Evolutionary conservation across 768 basidiomycete species (phyloP), one percentile per base, ranked within the genome.

Genomic region (Xerocomellus intermedius): DNA sequence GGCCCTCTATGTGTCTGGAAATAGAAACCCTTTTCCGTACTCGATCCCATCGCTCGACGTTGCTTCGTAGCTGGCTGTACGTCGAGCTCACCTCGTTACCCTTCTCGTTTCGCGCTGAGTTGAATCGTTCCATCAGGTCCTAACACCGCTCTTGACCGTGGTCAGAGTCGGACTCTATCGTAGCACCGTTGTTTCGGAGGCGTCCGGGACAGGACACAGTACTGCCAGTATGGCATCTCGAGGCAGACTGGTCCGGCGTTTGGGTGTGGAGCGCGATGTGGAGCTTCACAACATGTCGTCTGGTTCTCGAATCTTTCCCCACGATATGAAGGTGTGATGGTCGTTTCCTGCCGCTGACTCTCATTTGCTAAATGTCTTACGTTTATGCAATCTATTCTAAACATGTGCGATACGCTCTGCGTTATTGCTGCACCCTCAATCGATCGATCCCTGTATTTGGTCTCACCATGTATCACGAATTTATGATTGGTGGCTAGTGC

Each of bases 121-220:
- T 17, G 8, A 30, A 12, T 13, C 16, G 4, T 46, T 22, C n/a
- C 10, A n/a, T 24, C 43, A 60, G 59, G 53, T 61, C 32, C 22
- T 61, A 1, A 62, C 60, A n/a, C 60, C 60, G 4, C 54, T 61
- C 19, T 44, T 62, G 52, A 61, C 62, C 8, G 60, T 61, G 12
- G 60, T 61, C 14, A 52, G 60, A 37, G 51, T 50, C 1, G 60
- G 60, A 26, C 42, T 61, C 28, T 33, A 60, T 28, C 58, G 35
- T 6, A 35, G 21, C n/a, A 28, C n/a, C 28, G 2, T 32, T 32
- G 1, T 4, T 19, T 46, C 57, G 17, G 48, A 36, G 30, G 10
- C 7, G 2, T 48, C 44, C 24, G 16, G 10, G 38, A 10, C 33
- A 14, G 37, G 39, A 16, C 44, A 59, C 10, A 59, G 50, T 21